Percentiles rank a stretch among this genome's conserved stretches.
Evolutionary conservation across 2,329 filamentous ascomycete genomes (phyloP).

Genomic region (Chaetoscypha palmicola): DNA sequence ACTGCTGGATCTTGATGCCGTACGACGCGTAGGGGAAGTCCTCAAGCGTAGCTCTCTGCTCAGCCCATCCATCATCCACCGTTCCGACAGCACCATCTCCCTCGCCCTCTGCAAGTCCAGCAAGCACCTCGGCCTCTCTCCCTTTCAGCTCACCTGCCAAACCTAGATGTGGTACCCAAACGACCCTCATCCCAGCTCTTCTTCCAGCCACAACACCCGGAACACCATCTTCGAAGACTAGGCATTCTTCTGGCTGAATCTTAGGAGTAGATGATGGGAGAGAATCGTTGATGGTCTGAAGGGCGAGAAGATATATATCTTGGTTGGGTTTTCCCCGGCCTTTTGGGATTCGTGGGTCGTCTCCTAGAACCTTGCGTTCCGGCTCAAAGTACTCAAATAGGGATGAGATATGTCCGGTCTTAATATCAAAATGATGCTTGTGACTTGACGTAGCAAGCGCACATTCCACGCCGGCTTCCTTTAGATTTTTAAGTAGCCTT

Average conservation of each 20-base stretch:
- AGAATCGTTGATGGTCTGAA: slow-evolving; percentile 74
- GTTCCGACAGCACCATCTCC: slow-evolving; percentile 40
- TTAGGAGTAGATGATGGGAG: slow-evolving; percentile 53
- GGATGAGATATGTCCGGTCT: slow-evolving; percentile 42
- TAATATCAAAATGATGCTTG: slow-evolving; percentile 34
- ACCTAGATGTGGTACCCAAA: slow-evolving; percentile 83
- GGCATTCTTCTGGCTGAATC: slow-evolving; percentile 76
- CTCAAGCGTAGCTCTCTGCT: slow-evolving; percentile 44
- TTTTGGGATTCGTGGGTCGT: slow-evolving; percentile 67
- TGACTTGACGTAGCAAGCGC: slow-evolving; percentile 74
- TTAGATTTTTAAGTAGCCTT: slow-evolving; percentile 56
- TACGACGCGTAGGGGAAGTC: slow-evolving; percentile 53
- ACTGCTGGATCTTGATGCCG: slow-evolving; percentile 36
- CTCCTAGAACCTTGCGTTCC: slow-evolving; percentile 68
- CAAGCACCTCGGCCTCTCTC: slow-evolving; percentile 73
- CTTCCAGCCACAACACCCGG: slow-evolving; percentile 86
- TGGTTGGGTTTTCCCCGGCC: slow-evolving; percentile 87
- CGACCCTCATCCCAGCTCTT: slow-evolving; percentile 86
- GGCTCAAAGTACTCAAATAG: slow-evolving; percentile 59
- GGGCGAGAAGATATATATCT: slow-evolving; percentile 85
- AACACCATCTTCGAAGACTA: slow-evolving; percentile 93
- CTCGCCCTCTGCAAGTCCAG: slow-evolving; percentile 51
- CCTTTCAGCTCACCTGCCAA: slow-evolving; percentile 69
- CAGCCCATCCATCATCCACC: slow-evolving; percentile 52
- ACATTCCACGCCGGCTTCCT: slow-evolving; percentile 34